phyloP scores from a whole-genome alignment of 495 filamentous ascomycete species.

The Penicillium daleae region DNA sequence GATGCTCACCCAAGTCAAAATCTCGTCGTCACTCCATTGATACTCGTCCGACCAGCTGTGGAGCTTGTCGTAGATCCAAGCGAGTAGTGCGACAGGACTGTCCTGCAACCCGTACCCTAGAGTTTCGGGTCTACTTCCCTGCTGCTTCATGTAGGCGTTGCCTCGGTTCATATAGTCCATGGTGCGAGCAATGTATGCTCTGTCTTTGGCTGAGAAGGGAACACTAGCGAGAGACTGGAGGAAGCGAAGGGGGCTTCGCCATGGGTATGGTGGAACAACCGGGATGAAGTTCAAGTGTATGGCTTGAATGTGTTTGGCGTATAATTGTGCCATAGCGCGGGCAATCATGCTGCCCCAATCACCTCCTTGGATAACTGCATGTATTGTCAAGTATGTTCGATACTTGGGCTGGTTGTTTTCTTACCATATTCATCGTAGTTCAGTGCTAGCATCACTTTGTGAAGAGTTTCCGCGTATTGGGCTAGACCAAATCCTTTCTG shows the following conservation, averaged over 20 bases:
- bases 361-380: constrained; percentile 52
- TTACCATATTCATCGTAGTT: constrained; percentile 51
- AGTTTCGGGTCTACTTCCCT: constrained; percentile 54
- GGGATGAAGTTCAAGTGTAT: constrained; percentile 50
- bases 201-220: constrained; percentile 42
- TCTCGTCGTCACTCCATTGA: constrained; percentile 58
- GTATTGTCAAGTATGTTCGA: constrained; percentile 1
- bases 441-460: constrained; percentile 48
- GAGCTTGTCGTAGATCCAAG: constrained; percentile 62
- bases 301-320: constrained; percentile 45
- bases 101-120: constrained; percentile 54
- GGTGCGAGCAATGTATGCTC: constrained; percentile 35
- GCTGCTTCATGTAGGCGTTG: constrained; percentile 49
- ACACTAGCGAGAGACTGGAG: constrained; percentile 38
- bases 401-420: background rate
- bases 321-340: constrained; percentile 44
- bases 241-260: constrained; percentile 39
- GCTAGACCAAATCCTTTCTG: constrained; percentile 46
- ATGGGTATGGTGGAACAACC: constrained; percentile 37
- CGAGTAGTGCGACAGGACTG: constrained; percentile 53
- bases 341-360: constrained; percentile 54
- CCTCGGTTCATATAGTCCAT: constrained; percentile 42
- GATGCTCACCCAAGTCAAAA: constrained; percentile 57
- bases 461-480: constrained; percentile 48
- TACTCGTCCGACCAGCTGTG: constrained; percentile 55